Percentiles rank a stretch among this genome's conserved stretches.
These are phyloP conservation scores for Coemansia sp. DNA, from an alignment of 192 early-diverging fungal genomes.

Conservation along the genomic window DNA sequence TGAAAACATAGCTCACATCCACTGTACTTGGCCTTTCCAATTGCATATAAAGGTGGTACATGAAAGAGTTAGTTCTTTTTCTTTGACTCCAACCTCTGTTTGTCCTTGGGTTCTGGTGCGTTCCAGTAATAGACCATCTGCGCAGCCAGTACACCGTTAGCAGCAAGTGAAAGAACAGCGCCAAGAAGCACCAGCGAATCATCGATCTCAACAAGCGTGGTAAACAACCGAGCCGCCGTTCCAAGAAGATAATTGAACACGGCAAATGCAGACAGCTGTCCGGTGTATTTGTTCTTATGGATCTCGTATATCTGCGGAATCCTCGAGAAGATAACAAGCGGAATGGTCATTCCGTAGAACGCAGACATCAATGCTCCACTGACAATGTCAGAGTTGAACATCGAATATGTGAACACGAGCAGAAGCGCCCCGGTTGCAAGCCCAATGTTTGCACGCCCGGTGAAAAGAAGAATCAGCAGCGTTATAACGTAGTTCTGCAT, in stretches of 20 bases:
- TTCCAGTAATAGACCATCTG: slow-evolving; percentile 85
- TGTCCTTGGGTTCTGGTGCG: slow-evolving; percentile 43
- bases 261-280: slow-evolving; percentile 88
- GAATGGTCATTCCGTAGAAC: slow-evolving; percentile 76
- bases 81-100: slow-evolving; percentile 55
- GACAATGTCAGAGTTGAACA: slow-evolving; percentile 58
- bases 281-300: slow-evolving; percentile 79
- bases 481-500: slow-evolving; percentile 81
- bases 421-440: slow-evolving; percentile 36
- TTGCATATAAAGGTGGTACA: not conserved
- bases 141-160: slow-evolving; percentile 75
- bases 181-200: slow-evolving; percentile 76
- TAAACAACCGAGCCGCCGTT: slow-evolving; percentile 82
- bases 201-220: slow-evolving; percentile 88
- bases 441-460: slow-evolving; percentile 43
- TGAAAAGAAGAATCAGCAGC: slow-evolving; percentile 65
- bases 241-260: slow-evolving; percentile 88
- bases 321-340: slow-evolving; percentile 76
- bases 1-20: not conserved
- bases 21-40: not conserved
- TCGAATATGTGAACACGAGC: slow-evolving; percentile 53
- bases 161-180: slow-evolving; percentile 63
- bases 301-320: slow-evolving; percentile 90
- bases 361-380: slow-evolving; percentile 56
- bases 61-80: slow-evolving; percentile 26